These are phyloP conservation scores for Diaporthe eres DNA, from an alignment of 2,329 filamentous ascomycete species.

Conservation along the genomic window DNA sequence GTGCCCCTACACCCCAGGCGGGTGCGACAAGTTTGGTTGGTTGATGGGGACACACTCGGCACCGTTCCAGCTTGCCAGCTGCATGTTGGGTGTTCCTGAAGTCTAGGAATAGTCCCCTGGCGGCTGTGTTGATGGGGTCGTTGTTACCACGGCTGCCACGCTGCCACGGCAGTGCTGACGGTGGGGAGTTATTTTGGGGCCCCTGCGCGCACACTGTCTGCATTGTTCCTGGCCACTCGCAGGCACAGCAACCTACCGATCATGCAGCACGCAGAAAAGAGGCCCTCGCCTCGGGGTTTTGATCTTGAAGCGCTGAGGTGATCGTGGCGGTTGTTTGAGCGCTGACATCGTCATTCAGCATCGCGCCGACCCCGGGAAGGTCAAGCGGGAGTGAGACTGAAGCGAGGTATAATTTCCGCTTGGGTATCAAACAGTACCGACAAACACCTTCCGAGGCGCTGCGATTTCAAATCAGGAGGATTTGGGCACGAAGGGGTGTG, in stretches of 20 bases:
- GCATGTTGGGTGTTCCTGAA: constrained; percentile 21
- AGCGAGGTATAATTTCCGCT: constrained; percentile 28
- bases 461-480: constrained; percentile 33
- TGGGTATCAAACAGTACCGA: constrained; percentile 12
- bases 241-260: neutral
- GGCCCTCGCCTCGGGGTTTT: neutral
- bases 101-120: constrained; percentile 25
- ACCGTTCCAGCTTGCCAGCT: constrained; percentile 18
- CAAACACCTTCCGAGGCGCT: neutral
- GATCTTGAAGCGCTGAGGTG: neutral
- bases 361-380: neutral
- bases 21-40: constrained; percentile 4
- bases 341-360: neutral
- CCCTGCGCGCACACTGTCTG: neutral
- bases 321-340: neutral
- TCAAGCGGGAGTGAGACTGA: constrained; percentile 3
- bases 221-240: constrained; percentile 1
- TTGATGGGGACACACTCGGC: neutral
- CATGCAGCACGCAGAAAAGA: neutral
- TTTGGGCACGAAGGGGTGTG: constrained; percentile 10
- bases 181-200: constrained; percentile 26
- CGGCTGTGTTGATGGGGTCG: constrained; percentile 12
- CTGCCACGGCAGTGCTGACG: constrained; percentile 25
- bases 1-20: constrained; percentile 4
- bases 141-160: constrained; percentile 3